phyloP scores from a whole-genome alignment of 345 rosid genomes.

The Eucalyptus erythrocorys region DNA sequence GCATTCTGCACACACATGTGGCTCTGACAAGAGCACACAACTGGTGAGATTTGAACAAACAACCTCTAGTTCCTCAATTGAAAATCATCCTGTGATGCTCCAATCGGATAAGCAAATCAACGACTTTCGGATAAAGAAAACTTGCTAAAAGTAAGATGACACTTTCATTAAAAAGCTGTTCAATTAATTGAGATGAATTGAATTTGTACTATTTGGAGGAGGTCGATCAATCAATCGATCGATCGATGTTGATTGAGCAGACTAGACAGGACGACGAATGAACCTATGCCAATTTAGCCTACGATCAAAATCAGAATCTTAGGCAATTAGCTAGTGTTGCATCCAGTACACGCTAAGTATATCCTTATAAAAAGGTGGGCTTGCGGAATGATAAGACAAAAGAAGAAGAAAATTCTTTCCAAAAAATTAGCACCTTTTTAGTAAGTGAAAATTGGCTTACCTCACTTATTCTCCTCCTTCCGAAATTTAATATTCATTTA shows the following conservation, averaged over 20 bases:
- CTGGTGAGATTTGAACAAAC: rapidly evolving
- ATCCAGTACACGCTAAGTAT: background rate
- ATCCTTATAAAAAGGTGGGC: background rate
- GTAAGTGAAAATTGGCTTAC: background rate
- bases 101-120: background rate
- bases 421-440: too few relatives aligned
- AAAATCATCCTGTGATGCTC: rapidly evolving
- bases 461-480: background rate
- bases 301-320: too few relatives aligned
- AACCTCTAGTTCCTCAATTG: background rate
- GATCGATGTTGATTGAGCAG: rapidly evolving
- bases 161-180: background rate
- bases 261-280: rapidly evolving
- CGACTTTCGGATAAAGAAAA: rapidly evolving
- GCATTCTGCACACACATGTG: rapidly evolving
- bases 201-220: background rate
- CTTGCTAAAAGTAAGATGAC: background rate
- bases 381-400: background rate
- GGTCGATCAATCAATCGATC: background rate
- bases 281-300: too few relatives aligned
- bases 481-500: background rate
- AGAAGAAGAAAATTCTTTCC: background rate
- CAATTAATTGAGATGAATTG: background rate
- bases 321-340: background rate
- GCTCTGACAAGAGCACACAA: rapidly evolving